A percentile compares a stretch with the other conserved stretches of the same genome.
These are phyloP conservation scores for grape (Vitis vinifera) DNA, from an alignment of 164 flowering plant species.

Conservation along the genomic window ASM3070453v1 NC_081818.1:22905501-22906000, in stretches of 20 bases:
- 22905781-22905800: slow-evolving; percentile 81
- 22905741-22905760: slow-evolving; percentile 92
- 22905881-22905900: not conserved
- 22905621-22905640: slow-evolving; percentile 64
- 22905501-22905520: slow-evolving; percentile 96
- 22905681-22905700: slow-evolving; percentile 95
- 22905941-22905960: not conserved
- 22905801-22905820: slow-evolving; percentile 55
- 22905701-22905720: slow-evolving; percentile 84
- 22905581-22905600: slow-evolving; percentile 82
- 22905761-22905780: slow-evolving; percentile 61
- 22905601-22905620: slow-evolving; percentile 43
- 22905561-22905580: slow-evolving; percentile 94
- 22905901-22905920: not conserved
- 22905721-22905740: slow-evolving; percentile 67
- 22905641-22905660: slow-evolving; percentile 68
- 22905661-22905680: slow-evolving; percentile 63
- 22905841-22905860: slow-evolving; percentile 1
- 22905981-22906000: slow-evolving; percentile 62
- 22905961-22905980: slow-evolving; percentile 54
- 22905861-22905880: not conserved
- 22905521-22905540: slow-evolving; percentile 98
- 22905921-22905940: not conserved
- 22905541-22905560: slow-evolving; percentile 96
- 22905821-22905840: not conserved